Evolutionary conservation across 2,329 filamentous ascomycete genomes (phyloP).

Genomic region (Penicillium sp.): DNA sequence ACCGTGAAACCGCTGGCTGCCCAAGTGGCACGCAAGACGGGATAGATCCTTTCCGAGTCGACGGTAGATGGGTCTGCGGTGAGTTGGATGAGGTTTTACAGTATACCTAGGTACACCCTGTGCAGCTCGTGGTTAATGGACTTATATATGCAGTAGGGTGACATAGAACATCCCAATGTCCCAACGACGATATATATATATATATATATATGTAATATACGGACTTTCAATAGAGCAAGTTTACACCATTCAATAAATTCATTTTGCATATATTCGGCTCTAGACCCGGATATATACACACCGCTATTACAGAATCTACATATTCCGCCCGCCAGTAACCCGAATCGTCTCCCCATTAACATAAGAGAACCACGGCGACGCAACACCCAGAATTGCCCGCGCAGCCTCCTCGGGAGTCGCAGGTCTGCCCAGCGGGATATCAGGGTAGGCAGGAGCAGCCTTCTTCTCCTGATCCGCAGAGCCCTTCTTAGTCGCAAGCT

Average conservation of each 20-base stretch:
- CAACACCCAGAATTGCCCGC: conserved; percentile 70
- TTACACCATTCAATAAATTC: not conserved
- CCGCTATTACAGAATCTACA: conserved; percentile 39
- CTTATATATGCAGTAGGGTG: not conserved
- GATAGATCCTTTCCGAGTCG: conserved; percentile 11
- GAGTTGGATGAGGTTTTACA: not conserved
- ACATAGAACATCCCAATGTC: not conserved
- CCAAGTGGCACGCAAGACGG: conserved; percentile 15
- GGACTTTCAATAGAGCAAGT: not conserved
- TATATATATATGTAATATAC: too few species aligned
- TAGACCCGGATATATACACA: not conserved
- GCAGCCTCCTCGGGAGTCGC: conserved; percentile 80
- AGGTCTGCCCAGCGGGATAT: conserved; percentile 75
- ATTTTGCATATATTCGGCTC: not conserved
- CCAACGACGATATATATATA: not conserved
- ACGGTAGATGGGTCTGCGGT: not conserved
- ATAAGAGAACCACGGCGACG: conserved; percentile 78
- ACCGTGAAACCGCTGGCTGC: conserved; percentile 15
- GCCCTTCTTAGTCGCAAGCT: conserved; percentile 38
- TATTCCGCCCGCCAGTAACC: conserved; percentile 73
- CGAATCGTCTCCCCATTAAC: conserved; percentile 83
- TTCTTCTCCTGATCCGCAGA: conserved; percentile 29
- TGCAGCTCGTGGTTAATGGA: not conserved
- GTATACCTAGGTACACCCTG: not conserved
- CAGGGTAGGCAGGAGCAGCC: conserved; percentile 48